Conservation (phyloP, 1,284 basidiomycete genomes). For the Moesziomyces globuligerus region DNA sequence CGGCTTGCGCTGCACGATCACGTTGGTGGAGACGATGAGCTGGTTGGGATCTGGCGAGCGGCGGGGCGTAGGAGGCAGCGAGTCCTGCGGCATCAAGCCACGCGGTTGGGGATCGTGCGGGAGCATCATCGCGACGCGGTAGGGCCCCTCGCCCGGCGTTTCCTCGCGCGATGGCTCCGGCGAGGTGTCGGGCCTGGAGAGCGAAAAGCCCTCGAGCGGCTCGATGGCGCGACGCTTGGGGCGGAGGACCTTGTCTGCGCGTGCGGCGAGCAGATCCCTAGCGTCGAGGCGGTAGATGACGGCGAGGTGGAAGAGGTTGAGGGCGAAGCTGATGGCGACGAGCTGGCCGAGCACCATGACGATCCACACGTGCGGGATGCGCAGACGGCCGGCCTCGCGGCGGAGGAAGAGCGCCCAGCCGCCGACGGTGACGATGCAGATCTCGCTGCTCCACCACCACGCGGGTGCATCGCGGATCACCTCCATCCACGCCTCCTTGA, state of each 20-base stretch:
- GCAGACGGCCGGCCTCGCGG: slow-evolving; percentile 71
- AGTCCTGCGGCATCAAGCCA: neutral
- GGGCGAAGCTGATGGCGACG: slow-evolving; percentile 78
- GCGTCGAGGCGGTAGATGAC: slow-evolving; percentile 69
- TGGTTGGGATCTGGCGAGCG: slow-evolving; percentile 13
- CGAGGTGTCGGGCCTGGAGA: neutral
- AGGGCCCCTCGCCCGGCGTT: neutral
- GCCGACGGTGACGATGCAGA: slow-evolving; percentile 77
- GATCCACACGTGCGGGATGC: slow-evolving; percentile 74
- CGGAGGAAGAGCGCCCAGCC: slow-evolving; percentile 75
- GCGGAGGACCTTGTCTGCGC: slow-evolving; percentile 7
- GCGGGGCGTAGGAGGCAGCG: slow-evolving; percentile 10
- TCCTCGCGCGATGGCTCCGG: slow-evolving; percentile 1
- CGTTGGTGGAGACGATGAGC: slow-evolving; percentile 8
- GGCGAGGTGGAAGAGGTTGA: slow-evolving; percentile 76
- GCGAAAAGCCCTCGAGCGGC: slow-evolving; percentile 2
- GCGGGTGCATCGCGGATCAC: slow-evolving; percentile 71
- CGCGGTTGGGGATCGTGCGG: neutral
- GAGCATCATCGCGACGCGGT: neutral
- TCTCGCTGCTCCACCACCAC: slow-evolving; percentile 81
- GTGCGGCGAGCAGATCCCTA: slow-evolving; percentile 10
- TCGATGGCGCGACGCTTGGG: slow-evolving; percentile 13
- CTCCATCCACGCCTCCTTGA: slow-evolving; percentile 74
- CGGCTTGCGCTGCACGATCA: slow-evolving; percentile 16
- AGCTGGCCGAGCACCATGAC: slow-evolving; percentile 81